Evolutionary conservation across 768 basidiomycete species (phyloP).

Genomic region (Mrakia blollopis): DNA sequence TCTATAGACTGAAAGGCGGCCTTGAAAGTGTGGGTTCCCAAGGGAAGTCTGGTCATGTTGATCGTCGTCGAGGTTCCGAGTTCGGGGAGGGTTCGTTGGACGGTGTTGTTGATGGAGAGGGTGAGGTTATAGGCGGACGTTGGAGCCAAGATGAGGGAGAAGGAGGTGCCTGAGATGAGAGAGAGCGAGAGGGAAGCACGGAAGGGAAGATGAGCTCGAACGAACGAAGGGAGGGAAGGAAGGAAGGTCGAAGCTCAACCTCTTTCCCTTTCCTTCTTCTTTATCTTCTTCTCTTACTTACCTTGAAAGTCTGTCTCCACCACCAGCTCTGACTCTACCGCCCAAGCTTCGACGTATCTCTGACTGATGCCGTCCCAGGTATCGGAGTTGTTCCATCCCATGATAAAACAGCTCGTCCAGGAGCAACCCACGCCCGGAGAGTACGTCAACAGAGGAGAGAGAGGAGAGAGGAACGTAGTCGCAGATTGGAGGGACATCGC

Average conservation of each 20-base stretch:
- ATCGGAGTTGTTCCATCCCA: constrained; percentile 26
- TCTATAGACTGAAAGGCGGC: constrained; percentile 12
- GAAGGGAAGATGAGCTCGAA: background rate
- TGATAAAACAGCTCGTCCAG: constrained; percentile 18
- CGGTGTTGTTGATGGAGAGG: constrained; percentile 25
- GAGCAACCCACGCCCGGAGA: constrained; percentile 19
- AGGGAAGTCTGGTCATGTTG: constrained; percentile 10
- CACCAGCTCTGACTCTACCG: background rate
- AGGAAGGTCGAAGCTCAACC: background rate
- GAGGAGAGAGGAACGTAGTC: background rate
- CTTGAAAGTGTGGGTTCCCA: background rate
- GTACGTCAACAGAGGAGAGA: constrained; percentile 24
- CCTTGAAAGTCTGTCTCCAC: constrained; percentile 17
- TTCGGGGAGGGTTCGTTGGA: background rate
- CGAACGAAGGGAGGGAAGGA: background rate
- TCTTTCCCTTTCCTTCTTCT: too few species aligned
- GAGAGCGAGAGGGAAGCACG: background rate
- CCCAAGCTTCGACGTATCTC: constrained; percentile 26
- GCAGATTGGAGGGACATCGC: background rate
- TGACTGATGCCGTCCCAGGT: background rate
- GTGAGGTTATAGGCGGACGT: constrained; percentile 13
- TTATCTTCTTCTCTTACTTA: background rate
- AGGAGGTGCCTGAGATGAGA: constrained; percentile 11
- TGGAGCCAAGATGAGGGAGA: constrained; percentile 12
- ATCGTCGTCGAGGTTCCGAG: background rate